Conservation (phyloP, 169 alveolate genomes). For the Plasmodium vivax region DNA sequence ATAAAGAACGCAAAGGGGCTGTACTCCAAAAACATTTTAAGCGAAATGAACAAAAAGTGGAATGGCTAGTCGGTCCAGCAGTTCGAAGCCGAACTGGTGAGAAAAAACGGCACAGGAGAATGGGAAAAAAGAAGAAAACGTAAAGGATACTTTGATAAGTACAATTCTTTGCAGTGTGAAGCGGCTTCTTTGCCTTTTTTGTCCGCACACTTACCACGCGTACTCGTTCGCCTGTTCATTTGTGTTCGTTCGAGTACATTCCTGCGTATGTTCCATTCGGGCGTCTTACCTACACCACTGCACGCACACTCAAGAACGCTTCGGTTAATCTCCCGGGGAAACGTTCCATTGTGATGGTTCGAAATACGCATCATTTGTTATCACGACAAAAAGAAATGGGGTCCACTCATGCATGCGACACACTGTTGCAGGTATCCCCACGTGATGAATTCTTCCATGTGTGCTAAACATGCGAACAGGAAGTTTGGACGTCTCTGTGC, state of each 20-base stretch:
- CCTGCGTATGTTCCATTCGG: not conserved
- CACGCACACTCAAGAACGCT: not conserved
- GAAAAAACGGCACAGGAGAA: not conserved
- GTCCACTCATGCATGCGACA: not conserved
- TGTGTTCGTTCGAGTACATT: not conserved
- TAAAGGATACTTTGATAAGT: not conserved
- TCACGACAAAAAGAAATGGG: not conserved
- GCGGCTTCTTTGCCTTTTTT: not conserved
- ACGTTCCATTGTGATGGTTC: not conserved
- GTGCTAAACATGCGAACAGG: not conserved
- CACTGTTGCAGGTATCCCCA: not conserved
- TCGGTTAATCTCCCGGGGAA: not conserved
- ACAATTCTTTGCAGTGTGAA: not conserved
- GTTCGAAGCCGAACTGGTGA: not conserved
- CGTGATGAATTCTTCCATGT: not conserved
- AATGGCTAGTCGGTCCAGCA: not conserved
- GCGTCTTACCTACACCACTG: not conserved
- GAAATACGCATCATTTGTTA: not conserved
- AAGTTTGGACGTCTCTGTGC: not conserved
- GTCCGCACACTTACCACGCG: not conserved
- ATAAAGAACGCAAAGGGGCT: constrained; percentile 10
- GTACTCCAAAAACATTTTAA: constrained; percentile 26
- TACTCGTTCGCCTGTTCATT: not conserved
- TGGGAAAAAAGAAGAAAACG: not conserved
- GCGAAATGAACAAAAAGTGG: constrained; percentile 29